A percentile compares a stretch with the other conserved stretches of the same genome.
phyloP scores from a whole-genome alignment of 352 stramenopile genomes.

The Plasmopara halstedii region DNA sequence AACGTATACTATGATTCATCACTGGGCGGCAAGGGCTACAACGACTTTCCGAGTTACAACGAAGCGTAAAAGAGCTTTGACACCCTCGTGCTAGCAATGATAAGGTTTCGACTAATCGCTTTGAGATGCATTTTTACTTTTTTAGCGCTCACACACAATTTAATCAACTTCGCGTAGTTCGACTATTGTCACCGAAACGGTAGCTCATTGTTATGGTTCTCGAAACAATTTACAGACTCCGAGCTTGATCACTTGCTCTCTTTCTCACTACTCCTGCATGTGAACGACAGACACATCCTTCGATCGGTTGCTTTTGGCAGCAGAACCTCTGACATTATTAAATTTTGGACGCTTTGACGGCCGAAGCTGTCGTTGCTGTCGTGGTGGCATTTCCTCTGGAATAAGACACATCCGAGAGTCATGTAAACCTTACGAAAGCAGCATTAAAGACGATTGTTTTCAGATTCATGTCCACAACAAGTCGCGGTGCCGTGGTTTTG shows the following conservation, averaged over 20 bases:
- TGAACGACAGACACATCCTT: conserved; percentile 18
- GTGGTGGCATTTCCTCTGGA: conserved; percentile 14
- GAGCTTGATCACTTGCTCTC: too few species aligned
- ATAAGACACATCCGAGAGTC: conserved; percentile 44
- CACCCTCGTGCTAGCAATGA: neutral
- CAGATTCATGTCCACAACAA: conserved; percentile 42
- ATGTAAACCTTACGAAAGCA: conserved; percentile 37
- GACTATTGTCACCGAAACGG: neutral
- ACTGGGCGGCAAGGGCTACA: conserved; percentile 20
- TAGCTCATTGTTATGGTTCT: neutral
- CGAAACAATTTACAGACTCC: neutral
- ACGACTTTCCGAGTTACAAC: conserved; percentile 19
- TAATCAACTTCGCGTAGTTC: neutral
- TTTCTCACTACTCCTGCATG: conserved; percentile 18
- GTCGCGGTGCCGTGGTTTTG: conserved; percentile 36
- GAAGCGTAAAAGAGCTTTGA: neutral
- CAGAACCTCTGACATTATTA: too few species aligned
- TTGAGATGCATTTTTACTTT: conserved; percentile 1
- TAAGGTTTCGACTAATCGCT: too few species aligned
- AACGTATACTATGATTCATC: conserved; percentile 24
- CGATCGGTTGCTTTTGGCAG: conserved; percentile 2
- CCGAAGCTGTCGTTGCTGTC: conserved; percentile 4
- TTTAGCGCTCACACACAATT: neutral
- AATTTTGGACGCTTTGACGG: conserved; percentile 2
- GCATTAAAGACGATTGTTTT: conserved; percentile 43